Percentiles rank a stretch among this genome's conserved stretches.
These are phyloP conservation scores for Musa itinerans DNA, from an alignment of 176 grass and related monocot genomes.

Conservation along the genomic window DNA sequence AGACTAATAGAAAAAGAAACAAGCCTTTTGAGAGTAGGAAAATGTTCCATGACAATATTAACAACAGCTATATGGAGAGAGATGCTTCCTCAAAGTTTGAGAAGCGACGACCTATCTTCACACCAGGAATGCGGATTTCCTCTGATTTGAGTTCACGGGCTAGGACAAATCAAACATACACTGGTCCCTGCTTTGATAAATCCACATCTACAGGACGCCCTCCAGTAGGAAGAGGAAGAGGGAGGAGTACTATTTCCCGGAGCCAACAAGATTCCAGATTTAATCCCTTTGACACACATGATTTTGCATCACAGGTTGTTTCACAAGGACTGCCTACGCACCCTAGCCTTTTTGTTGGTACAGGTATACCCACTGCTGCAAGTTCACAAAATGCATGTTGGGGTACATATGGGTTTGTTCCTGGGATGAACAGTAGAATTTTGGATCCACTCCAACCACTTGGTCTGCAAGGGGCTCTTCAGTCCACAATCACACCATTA, in stretches of 20 bases:
- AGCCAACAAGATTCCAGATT: constrained; percentile 66
- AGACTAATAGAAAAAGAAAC: constrained; percentile 37
- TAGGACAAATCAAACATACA: constrained; percentile 43
- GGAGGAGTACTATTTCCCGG: constrained; percentile 51
- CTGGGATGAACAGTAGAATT: constrained; percentile 78
- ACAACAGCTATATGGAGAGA: constrained; percentile 37
- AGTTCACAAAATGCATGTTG: constrained; percentile 53
- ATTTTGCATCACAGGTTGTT: constrained; percentile 68
- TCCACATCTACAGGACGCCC: constrained; percentile 31
- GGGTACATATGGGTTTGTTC: constrained; percentile 82
- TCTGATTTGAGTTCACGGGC: background rate
- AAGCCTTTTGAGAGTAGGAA: constrained; percentile 37
- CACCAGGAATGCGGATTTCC: constrained; percentile 24
- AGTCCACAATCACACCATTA: constrained; percentile 44
- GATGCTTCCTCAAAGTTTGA: constrained; percentile 42
- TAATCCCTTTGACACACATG: constrained; percentile 58
- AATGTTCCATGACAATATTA: constrained; percentile 29
- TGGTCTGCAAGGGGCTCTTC: constrained; percentile 60
- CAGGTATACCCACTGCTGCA: constrained; percentile 35
- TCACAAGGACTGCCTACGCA: constrained; percentile 58
- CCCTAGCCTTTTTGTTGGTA: constrained; percentile 46
- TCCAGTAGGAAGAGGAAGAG: constrained; percentile 62
- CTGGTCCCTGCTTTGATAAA: constrained; percentile 18
- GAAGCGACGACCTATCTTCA: constrained; percentile 40
- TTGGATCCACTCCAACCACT: constrained; percentile 77